Evolutionary conservation across 768 basidiomycete genomes (phyloP), one percentile per base, ranked within the genome.

Genomic region (Tulasnella sp.): DNA sequence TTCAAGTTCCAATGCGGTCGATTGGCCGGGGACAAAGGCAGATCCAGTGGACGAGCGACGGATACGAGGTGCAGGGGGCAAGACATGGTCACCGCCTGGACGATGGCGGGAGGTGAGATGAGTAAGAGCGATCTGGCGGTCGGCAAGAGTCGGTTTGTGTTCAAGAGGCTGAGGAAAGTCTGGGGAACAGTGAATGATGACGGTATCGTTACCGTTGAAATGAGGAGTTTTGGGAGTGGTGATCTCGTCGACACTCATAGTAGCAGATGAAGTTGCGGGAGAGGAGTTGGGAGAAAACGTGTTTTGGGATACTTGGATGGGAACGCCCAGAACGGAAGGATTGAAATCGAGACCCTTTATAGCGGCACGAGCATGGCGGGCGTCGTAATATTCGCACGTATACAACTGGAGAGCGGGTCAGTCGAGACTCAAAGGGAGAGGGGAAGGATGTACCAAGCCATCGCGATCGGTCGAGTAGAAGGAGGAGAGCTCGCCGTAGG

Each of bases 381-480:
- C 72, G 63, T 88, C 84, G 64, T 75, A 83, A 65, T 77, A 90
- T 61, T 86, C 84, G 50, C 81, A 76, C 37, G 68, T 69, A 67
- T 80, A 86, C 27, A 74, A 67, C 67, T 74, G 59, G n/a, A 19
- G 8, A 29, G 41, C 7, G 14, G 19, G 17, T 29, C 9, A 21
- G 31, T 6, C 15, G 17, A 17, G 29, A 4, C 31, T 27, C 17
- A 11, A 29, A 27, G 19, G 8, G 37, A 27, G n/a, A 36, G 23
- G 21, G 29, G 27, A 45, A 52, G 15, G 19, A 53, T 31, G 40
- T 29, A 52, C 48, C 61, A 37, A 34, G 40, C 49, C 52, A 37
- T 40, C 54, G 40, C 25, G 4, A 17, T 45, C 63, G 61, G 63
- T 51, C 27, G 57, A 52, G 19, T 59, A 49, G 57, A 67, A 63